Percentiles rank a stretch among this genome's conserved stretches.
Conservation (phyloP, 139 green algal species). For the Coelastrella sp. region DNA sequence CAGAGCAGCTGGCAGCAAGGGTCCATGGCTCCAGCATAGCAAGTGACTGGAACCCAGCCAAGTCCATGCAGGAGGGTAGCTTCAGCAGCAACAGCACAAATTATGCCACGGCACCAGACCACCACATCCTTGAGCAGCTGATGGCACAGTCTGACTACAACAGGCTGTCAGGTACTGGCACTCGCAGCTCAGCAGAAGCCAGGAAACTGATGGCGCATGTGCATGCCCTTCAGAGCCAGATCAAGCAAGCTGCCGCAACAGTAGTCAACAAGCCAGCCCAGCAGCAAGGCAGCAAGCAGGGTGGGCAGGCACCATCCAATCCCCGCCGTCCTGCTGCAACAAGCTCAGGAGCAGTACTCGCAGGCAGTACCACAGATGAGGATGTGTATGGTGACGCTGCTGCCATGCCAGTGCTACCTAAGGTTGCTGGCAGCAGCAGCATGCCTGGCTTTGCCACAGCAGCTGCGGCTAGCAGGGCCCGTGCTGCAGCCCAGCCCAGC, state of each 20-base stretch:
- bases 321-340: too few species aligned
- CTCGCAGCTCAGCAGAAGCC: background rate
- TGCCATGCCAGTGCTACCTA: background rate
- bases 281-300: background rate
- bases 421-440: background rate
- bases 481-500: background rate
- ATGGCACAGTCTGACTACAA: constrained; percentile 34
- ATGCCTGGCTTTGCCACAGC: background rate
- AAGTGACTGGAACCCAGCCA: constrained; percentile 8
- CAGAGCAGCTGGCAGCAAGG: constrained; percentile 28
- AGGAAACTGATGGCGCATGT: constrained; percentile 23
- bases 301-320: background rate
- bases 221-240: constrained; percentile 23
- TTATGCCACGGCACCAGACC: background rate
- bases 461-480: background rate
- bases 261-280: background rate
- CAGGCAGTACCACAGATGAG: background rate
- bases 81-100: constrained; percentile 11
- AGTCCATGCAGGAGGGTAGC: background rate
- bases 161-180: background rate
- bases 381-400: constrained; percentile 18
- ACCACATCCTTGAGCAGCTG: constrained; percentile 23
- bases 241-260: constrained; percentile 15
- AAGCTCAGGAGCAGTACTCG: too few species aligned
- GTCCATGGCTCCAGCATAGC: constrained; percentile 28